Percentiles rank a stretch among this genome's conserved stretches.
Conservation (phyloP, 73 alveolate genomes). For the Diophrys sp. region DNA sequence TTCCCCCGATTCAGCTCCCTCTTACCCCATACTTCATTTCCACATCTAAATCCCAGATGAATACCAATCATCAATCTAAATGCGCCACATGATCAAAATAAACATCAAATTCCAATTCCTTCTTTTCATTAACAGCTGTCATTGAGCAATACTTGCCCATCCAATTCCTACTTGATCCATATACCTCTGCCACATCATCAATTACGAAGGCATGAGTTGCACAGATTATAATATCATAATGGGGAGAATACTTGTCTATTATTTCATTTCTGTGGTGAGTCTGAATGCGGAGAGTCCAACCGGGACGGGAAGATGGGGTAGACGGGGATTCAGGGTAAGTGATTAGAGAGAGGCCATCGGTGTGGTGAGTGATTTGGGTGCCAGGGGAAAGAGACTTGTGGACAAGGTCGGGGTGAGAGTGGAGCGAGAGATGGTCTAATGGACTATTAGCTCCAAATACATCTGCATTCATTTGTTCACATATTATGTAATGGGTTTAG, state of each 20-base stretch:
- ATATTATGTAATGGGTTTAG: not conserved
- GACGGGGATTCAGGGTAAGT: not conserved
- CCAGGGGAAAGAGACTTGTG: not conserved
- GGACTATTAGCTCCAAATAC: not conserved
- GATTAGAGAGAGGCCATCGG: not conserved
- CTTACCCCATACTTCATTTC: not conserved
- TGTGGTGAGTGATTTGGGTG: not conserved
- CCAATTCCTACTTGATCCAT: not conserved
- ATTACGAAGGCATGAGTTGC: not conserved
- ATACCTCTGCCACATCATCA: not conserved
- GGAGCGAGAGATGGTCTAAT: not conserved
- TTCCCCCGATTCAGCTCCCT: not conserved
- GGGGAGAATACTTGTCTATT: not conserved
- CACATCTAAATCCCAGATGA: not conserved
- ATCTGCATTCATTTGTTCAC: not conserved
- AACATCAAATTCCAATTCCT: no score
- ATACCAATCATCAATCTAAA: not conserved
- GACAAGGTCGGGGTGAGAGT: not conserved
- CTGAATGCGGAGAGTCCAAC: not conserved
- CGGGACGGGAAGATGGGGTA: not conserved
- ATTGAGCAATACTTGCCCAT: not conserved
- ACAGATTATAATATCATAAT: not conserved
- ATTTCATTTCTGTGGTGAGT: not conserved
- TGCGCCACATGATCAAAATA: no score
- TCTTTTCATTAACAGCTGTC: no score